Percentiles rank a stretch among this genome's conserved stretches.
Conservation (phyloP, 306 rosid genomes). For the Comarum palustre region DNA sequence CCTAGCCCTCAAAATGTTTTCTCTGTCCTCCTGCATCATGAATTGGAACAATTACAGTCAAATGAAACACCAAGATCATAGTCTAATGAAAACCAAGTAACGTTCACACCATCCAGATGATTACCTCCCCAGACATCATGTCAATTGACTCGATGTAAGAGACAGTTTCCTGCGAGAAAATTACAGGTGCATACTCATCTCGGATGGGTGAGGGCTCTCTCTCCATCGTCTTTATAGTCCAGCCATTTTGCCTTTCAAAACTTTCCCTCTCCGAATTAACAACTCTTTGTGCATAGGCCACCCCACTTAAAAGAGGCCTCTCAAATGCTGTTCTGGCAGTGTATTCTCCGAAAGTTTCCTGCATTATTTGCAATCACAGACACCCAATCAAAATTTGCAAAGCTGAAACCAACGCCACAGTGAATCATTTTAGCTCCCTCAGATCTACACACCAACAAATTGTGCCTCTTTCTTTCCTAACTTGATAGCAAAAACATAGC, state of each 20-base stretch:
- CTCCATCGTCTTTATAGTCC: conserved; percentile 92
- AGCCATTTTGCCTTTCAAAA: conserved; percentile 80
- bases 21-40: conserved; percentile 83
- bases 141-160: conserved; percentile 89
- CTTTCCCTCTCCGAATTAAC: conserved; percentile 64
- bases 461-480: not conserved
- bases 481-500: too few species aligned
- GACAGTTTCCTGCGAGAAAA: conserved; percentile 82
- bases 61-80: conserved; percentile 10
- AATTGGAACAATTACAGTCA: conserved; percentile 16
- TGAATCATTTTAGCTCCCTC: not conserved
- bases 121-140: conserved; percentile 99
- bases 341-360: conserved; percentile 93
- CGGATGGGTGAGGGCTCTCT: conserved; percentile 67
- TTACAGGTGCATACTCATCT: conserved; percentile 97
- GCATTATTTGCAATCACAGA: conserved; percentile 27
- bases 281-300: conserved; percentile 91
- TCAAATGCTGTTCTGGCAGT: conserved; percentile 95
- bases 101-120: not conserved
- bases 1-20: conserved; percentile 90
- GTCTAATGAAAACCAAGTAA: conserved; percentile 3
- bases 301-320: conserved; percentile 92
- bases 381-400: not conserved
- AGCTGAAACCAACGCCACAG: not conserved
- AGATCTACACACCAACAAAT: not conserved